Base-by-base conservation (phyloP, 73 alveolate species). In the Uronychia binucleata region DNA sequence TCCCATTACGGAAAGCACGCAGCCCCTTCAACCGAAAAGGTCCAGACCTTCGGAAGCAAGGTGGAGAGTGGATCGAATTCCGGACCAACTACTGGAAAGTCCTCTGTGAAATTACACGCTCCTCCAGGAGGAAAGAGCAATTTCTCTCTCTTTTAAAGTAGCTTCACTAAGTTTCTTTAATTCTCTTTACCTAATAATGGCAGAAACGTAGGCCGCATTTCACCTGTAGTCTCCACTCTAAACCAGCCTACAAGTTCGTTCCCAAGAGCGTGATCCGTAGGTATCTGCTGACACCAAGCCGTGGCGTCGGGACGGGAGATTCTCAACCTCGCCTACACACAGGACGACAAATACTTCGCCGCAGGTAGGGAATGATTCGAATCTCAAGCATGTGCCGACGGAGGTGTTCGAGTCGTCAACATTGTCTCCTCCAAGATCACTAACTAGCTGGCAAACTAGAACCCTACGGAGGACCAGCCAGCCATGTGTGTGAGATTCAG, bases 71-170 rank as follows among this genome's bases (percentile, higher is more conserved):
- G 93, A 1, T 28, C 27, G 29, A 88, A 88, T 46, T 75, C 85
- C 33, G 93, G 93, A 0, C 93, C 93, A 1, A 81, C 89, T 25
- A 88, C 91, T 57, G 94, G 80, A 14, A 83, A 77, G 32, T 82
- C 94, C 0, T 88, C 94, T 1, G 88, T 88, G 1, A 88, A 79
- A 58, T 28, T 88, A 26, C 94, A 88, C 57, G 91, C 90, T 74
- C 94, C 94, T 1, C 94, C 94, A 35, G 94, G 94, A 0, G 94
- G 94, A 31, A 88, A 88, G 85, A 82, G 91, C 79, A 88, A 77
- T 59, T 75, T 88, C 77, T 33, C 67, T 79, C 77, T 88, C 85
- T 88, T 34, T 34, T 83, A 86, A 77, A 57, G 78, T 26, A 26
- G 78, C 78, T 67, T 67, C 34, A 1, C 26, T 67, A 28, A 28